These are phyloP conservation scores for Penicillium sclerotigenum DNA, from an alignment of 2,329 filamentous ascomycete species.

Conservation along the genomic window DNA sequence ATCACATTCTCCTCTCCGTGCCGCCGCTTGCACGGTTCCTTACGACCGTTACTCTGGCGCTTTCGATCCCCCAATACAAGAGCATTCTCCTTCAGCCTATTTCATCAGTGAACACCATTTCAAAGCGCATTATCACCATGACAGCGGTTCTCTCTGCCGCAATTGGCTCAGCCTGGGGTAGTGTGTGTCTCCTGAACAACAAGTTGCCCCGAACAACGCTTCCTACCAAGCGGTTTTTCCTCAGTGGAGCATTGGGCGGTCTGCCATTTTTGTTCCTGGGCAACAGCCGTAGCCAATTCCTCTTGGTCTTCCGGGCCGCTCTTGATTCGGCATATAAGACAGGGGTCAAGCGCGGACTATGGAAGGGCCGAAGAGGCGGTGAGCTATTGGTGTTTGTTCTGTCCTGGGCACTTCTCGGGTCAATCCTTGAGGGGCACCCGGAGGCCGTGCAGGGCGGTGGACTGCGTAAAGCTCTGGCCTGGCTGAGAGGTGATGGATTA, in stretches of 20 bases:
- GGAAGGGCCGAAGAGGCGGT: slow-evolving; percentile 75
- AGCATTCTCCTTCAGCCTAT: slow-evolving; percentile 67
- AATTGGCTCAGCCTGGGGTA: slow-evolving; percentile 84
- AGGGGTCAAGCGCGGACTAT: slow-evolving; percentile 84
- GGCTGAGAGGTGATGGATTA: slow-evolving; percentile 72
- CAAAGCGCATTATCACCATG: slow-evolving; percentile 68
- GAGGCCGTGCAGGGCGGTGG: slow-evolving; percentile 63
- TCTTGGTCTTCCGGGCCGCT: slow-evolving; percentile 75
- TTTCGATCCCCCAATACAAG: slow-evolving; percentile 68
- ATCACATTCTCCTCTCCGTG: slow-evolving; percentile 82
- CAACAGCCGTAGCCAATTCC: slow-evolving; percentile 60
- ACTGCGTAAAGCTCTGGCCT: slow-evolving; percentile 69
- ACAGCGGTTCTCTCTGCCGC: slow-evolving; percentile 75
- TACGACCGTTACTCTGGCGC: slow-evolving; percentile 63
- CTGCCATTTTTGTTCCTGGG: slow-evolving; percentile 71
- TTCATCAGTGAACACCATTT: slow-evolving; percentile 62
- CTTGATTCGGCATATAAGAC: slow-evolving; percentile 88
- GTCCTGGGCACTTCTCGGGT: slow-evolving; percentile 73
- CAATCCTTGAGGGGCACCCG: slow-evolving; percentile 70
- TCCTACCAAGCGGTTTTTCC: slow-evolving; percentile 81
- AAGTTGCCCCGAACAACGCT: slow-evolving; percentile 71
- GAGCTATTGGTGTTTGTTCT: slow-evolving; percentile 81
- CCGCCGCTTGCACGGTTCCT: slow-evolving; percentile 70
- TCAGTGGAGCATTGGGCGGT: slow-evolving; percentile 81
- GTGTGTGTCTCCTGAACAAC: slow-evolving; percentile 82